Evolutionary conservation across 2,329 filamentous ascomycete genomes (phyloP).

Genomic region (Ophiostoma tasmaniense): DNA sequence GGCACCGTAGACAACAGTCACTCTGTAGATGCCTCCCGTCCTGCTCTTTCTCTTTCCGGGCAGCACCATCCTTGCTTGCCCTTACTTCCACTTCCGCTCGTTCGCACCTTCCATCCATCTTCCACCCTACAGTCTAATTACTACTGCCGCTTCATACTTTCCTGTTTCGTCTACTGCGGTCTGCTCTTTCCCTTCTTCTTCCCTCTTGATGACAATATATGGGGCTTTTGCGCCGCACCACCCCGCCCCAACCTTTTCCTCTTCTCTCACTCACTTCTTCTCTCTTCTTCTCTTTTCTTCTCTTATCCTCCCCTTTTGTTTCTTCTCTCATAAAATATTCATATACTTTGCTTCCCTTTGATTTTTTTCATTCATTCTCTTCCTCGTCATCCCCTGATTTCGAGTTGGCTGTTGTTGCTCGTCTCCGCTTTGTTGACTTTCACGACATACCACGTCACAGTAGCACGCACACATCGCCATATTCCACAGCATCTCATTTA

Average conservation of each 20-base stretch:
- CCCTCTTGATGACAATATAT: constrained; percentile 1
- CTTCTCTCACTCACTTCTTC: background rate
- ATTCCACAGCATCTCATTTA: background rate
- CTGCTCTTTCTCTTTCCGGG: constrained; percentile 1
- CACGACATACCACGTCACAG: constrained; percentile 2
- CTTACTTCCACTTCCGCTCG: background rate
- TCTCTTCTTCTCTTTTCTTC: background rate
- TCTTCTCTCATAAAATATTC: background rate
- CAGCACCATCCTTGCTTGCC: background rate
- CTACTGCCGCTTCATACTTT: background rate
- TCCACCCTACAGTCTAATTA: background rate
- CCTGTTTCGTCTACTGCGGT: background rate
- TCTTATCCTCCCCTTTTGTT: background rate
- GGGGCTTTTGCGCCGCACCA: constrained; percentile 1
- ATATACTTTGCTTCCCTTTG: background rate
- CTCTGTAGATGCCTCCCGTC: background rate
- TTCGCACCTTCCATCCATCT: background rate
- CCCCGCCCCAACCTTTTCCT: constrained; percentile 1
- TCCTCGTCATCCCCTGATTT: background rate
- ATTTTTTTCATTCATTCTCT: background rate
- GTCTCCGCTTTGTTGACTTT: constrained; percentile 2
- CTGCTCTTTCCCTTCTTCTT: background rate
- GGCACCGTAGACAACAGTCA: background rate
- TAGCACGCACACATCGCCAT: background rate
- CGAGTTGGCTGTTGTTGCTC: background rate